phyloP scores from a whole-genome alignment of 345 rosid genomes.

The Lepidium africanum region DNA sequence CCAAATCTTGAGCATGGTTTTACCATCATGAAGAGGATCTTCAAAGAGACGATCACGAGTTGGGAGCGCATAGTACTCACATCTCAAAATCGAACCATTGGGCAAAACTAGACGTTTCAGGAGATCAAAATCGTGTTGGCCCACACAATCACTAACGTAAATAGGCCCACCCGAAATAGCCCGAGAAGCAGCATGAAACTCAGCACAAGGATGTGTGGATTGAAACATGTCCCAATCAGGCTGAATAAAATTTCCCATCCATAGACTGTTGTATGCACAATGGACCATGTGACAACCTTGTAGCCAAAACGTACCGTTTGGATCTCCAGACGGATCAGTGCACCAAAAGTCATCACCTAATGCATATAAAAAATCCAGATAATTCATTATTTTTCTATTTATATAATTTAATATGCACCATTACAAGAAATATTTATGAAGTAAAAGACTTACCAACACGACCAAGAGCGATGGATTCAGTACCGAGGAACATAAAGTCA shows the following conservation, averaged over 20 bases:
- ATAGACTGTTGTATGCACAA: conserved; percentile 95
- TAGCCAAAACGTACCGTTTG: conserved; percentile 93
- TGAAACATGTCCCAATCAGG: conserved; percentile 99
- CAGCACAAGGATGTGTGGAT: conserved; percentile 91
- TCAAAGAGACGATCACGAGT: conserved; percentile 83
- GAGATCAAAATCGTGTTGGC: conserved; percentile 69
- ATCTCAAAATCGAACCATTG: conserved; percentile 74
- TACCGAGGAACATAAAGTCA: conserved; percentile 97
- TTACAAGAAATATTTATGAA: too few relatives aligned
- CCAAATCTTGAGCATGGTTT: conserved; percentile 99
- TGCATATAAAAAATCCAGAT: background rate
- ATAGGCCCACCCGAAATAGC: conserved; percentile 96
- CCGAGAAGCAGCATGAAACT: conserved; percentile 92
- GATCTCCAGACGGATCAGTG: conserved; percentile 95
- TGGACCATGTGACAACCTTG: conserved; percentile 99
- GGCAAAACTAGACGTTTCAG: conserved; percentile 68
- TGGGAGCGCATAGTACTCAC: conserved; percentile 85
- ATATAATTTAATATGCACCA: background rate
- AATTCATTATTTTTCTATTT: background rate
- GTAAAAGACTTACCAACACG: conserved; percentile 70
- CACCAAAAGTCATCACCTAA: conserved; percentile 98
- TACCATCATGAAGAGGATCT: conserved; percentile 95
- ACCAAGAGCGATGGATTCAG: conserved; percentile 88
- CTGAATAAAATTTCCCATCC: conserved; percentile 99
- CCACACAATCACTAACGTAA: conserved; percentile 74